These are phyloP conservation scores for Neoascochyta sp. DNA, from an alignment of 2,329 filamentous ascomycete genomes.

Conservation along the genomic window DNA sequence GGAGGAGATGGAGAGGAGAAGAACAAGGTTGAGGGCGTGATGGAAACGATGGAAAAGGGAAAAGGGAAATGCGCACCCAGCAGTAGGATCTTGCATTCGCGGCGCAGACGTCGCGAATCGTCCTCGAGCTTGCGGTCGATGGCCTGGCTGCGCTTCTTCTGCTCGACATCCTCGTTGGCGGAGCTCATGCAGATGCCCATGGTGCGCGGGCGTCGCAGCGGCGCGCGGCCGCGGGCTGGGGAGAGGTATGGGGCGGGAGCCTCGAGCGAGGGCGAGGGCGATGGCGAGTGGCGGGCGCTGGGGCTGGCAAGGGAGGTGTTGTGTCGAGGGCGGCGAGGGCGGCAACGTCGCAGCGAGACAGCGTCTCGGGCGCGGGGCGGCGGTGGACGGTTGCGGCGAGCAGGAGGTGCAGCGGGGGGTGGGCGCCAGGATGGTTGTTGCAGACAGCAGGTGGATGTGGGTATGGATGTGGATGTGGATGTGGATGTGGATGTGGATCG, in stretches of 20 bases:
- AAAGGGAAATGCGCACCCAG: constrained; percentile 66
- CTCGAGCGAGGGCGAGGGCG: too few relatives aligned
- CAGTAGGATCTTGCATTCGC: constrained; percentile 98
- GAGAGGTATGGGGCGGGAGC: constrained; percentile 16
- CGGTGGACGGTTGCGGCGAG: constrained; percentile 13
- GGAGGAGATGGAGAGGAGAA: too few relatives aligned
- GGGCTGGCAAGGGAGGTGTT: constrained; percentile 14
- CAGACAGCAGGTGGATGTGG: background rate
- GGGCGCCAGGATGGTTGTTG: constrained; percentile 1
- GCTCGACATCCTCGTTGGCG: constrained; percentile 78
- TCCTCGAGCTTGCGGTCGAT: constrained; percentile 94
- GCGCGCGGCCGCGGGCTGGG: constrained; percentile 28
- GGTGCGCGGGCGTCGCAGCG: constrained; percentile 37
- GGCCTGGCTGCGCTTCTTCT: constrained; percentile 93
- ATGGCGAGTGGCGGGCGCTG: constrained; percentile 4
- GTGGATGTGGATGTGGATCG: background rate
- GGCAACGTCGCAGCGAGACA: constrained; percentile 20
- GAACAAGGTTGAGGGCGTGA: background rate
- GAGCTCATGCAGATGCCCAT: constrained; percentile 97
- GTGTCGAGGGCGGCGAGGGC: too few relatives aligned
- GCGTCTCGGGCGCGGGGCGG: constrained; percentile 13
- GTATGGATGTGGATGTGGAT: background rate
- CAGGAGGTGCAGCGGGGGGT: constrained; percentile 6
- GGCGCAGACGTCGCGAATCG: constrained; percentile 83
- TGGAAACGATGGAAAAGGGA: too few relatives aligned